Conservation (phyloP, 257 asterid species). For the Echium plantagineum region DNA sequence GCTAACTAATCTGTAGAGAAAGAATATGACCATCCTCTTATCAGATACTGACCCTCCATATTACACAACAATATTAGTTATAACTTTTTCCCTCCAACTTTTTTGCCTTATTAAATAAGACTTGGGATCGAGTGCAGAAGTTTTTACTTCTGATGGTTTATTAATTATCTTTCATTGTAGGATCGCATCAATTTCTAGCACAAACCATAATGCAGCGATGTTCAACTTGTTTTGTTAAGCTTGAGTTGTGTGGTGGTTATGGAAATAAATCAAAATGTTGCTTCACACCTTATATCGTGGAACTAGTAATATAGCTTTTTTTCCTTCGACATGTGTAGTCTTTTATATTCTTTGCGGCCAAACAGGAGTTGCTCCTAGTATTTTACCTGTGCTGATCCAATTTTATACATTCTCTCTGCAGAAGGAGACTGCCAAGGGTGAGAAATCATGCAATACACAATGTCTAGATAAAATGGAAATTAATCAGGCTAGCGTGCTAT, state of each 20-base stretch:
- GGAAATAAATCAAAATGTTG: too few species aligned
- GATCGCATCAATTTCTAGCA: background rate
- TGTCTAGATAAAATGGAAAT: slow-evolving; percentile 14
- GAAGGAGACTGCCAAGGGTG: slow-evolving; percentile 12
- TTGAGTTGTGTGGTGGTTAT: too few species aligned
- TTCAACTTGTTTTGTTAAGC: too few species aligned
- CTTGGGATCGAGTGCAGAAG: too few species aligned
- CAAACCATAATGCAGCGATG: too few species aligned
- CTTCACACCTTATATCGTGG: too few species aligned
- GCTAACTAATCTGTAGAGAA: background rate
- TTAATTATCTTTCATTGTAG: background rate
- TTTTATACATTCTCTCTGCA: background rate
- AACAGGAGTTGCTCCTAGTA: too few species aligned
- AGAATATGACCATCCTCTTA: background rate
- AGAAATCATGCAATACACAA: slow-evolving; percentile 5
- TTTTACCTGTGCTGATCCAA: too few species aligned
- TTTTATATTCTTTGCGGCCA: too few species aligned
- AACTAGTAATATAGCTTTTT: too few species aligned
- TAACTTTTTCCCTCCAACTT: background rate
- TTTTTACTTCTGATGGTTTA: background rate
- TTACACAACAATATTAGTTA: background rate
- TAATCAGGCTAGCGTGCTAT: slow-evolving; percentile 3
- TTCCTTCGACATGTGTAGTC: too few species aligned
- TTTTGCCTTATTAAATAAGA: too few species aligned
- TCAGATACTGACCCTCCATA: background rate